Base-by-base conservation (phyloP, 140 eudicot species). In the Erigeron philadelphicus region DNA sequence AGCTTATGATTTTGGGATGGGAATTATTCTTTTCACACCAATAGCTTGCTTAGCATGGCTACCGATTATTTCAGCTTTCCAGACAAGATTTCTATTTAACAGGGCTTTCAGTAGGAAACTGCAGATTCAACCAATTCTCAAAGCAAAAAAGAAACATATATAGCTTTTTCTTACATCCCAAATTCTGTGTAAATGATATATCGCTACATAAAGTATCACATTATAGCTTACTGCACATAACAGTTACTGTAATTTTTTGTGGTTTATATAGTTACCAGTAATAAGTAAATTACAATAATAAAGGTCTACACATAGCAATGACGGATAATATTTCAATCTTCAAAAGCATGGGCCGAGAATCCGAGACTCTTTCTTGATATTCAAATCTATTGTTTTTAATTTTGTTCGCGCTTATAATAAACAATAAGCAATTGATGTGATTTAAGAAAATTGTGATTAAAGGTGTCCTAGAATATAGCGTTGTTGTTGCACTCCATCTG, bases 1-100 rank as follows among this genome's bases (percentile, higher is more conserved):
- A 79, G 91, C 96, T 12, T 92, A 92, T 73, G 98, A 92, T 75
- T 85, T 75, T n/a, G 90, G 96, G 7, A 90, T 90, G 93, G 98
- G 98, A 1, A 75, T 92, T 3, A 76, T 84, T 72, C 96, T 92
- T 47, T 82, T 92, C 69, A 81, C 87, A 1, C 96, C 98, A 9
- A 64, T 88, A 19, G 96, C 95, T 41, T 82, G 78, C 53, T 67
- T 92, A 72, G 96, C 98, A 16, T 92, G 98, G 98, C 95, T 92
- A 41, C 98, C 96, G 0, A 78, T 81, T 67, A 89, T 88, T 73
- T 86, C 95, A 63, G 85, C 95, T 64, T 92, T 92, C 72, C 98
- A 92, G 72, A 84, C 96, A 0, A 88, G 90, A 8, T 84, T 92
- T 62, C 95, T 92, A 19, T 92, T 92, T 89, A 92, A 92, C 66